Base-by-base conservation (phyloP, 2,329 filamentous ascomycete species). In the Xylariomycetidae sp. region DNA sequence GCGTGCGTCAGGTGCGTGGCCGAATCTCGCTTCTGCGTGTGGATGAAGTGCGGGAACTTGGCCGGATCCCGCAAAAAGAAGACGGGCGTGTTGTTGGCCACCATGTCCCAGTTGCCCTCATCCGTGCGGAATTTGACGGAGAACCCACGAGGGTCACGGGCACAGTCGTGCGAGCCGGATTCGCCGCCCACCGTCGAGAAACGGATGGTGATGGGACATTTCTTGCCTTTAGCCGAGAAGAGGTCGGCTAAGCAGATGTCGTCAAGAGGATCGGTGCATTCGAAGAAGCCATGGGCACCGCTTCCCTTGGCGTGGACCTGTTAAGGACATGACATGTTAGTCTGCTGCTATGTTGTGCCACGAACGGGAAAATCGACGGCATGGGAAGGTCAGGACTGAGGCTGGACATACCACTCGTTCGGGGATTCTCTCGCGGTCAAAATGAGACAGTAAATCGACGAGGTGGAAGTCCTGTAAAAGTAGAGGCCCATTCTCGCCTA, bases 141-240 rank as follows among this genome's bases (percentile, higher is more conserved):
- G 49, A 87, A 86, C 0, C 83, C 83, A 49, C 81, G 68, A 8
- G 81, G 81, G 45, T 88, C 82, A 38, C 83, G 75, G 19, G 44
- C 46, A 16, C 37, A 41, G 14, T 50, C 48, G n/a, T 47, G 44
- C 15, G 42, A 39, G 6, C 82, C 82, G 37, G 75, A 76, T 57
- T 86, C 81, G 39, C 82, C 81, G 52, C 82, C 81, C 4, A 87
- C 82, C 2, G 83, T 88, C 0, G 81, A 86, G 59, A 88, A 86
- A 4, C 84, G 76, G 26, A 73, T 70, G 2, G 80, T 70, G 41
- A 80, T 58, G 12, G 79, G 75, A 29, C 80, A 85, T 56, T 75
- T 75, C 64, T 85, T 85, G 46, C 82, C 83, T 33, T 75, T 66
- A 36, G 72, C 64, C 49, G 64, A 70, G 49, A 79, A 74, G 36